Conservation (phyloP, 495 filamentous ascomycete species). For the Rostrohypoxylon terebratum region DNA sequence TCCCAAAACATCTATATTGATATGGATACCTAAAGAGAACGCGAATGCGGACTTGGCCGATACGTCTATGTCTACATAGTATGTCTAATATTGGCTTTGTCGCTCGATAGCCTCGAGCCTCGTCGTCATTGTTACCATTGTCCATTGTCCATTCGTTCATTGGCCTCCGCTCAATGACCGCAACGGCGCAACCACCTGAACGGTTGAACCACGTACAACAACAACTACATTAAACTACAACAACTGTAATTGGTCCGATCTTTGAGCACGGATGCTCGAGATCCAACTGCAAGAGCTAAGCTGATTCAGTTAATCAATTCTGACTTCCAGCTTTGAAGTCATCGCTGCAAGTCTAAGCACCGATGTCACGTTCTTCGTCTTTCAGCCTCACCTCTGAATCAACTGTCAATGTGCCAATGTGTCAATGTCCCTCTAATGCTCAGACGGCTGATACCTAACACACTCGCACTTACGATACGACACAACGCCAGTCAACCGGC, state of each 20-base stretch:
- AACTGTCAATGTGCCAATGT: too few species aligned
- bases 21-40: too few species aligned
- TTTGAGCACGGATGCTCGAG: slow-evolving; percentile 1
- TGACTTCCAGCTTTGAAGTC: background rate
- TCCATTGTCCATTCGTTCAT: background rate
- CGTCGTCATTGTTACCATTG: background rate
- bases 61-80: background rate
- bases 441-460: slow-evolving; percentile 41
- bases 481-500: slow-evolving; percentile 23
- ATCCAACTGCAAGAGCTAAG: background rate
- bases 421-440: slow-evolving; percentile 25
- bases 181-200: background rate
- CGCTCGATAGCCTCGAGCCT: background rate
- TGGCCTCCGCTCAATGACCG: background rate
- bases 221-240: background rate
- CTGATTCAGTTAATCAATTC: background rate
- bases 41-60: slow-evolving; percentile 8
- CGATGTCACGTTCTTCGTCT: slow-evolving; percentile 12
- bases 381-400: slow-evolving; percentile 39
- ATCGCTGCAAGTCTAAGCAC: slow-evolving; percentile 4
- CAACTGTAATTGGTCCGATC: slow-evolving; percentile 1
- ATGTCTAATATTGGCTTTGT: slow-evolving; percentile 13
- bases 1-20: background rate
- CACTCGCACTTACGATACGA: slow-evolving; percentile 5
- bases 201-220: background rate